phyloP scores from a whole-genome alignment of 441 rosid genomes.

The Gossypium schwendimanii region DNA sequence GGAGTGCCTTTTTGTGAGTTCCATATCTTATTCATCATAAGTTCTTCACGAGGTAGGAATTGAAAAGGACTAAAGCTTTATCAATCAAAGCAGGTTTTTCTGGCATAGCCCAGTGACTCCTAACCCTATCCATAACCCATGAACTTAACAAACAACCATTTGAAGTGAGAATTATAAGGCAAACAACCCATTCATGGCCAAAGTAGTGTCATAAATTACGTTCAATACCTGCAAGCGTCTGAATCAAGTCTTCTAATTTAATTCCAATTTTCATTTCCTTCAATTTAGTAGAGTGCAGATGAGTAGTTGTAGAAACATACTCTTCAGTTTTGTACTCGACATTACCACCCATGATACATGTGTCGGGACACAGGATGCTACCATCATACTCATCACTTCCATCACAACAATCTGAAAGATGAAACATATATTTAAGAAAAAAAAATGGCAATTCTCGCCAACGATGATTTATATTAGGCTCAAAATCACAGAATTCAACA shows the following conservation, averaged over 20 bases:
- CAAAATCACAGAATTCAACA: not conserved
- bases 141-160: not conserved
- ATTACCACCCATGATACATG: slow-evolving; percentile 80
- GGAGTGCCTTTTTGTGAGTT: too few species aligned
- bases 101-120: too few species aligned
- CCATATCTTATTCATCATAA: too few species aligned
- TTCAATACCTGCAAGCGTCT: slow-evolving; percentile 43
- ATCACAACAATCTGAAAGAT: slow-evolving; percentile 73
- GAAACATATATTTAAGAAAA: not conserved
- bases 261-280: slow-evolving; percentile 24
- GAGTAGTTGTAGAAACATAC: slow-evolving; percentile 17
- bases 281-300: slow-evolving; percentile 15
- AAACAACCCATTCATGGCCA: not conserved
- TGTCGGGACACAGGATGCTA: slow-evolving; percentile 51
- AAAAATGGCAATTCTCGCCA: not conserved
- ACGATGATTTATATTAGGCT: not conserved
- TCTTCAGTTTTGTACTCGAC: slow-evolving; percentile 40
- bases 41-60: too few species aligned
- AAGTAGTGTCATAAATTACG: slow-evolving; percentile 2
- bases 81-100: too few species aligned
- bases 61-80: too few species aligned
- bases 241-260: slow-evolving; percentile 33
- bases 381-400: slow-evolving; percentile 86
- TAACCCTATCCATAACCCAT: too few species aligned
- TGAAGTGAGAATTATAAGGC: not conserved